Evolutionary conservation across 257 asterid species (phyloP).

Genomic region (Gentiana macrophylla): DNA sequence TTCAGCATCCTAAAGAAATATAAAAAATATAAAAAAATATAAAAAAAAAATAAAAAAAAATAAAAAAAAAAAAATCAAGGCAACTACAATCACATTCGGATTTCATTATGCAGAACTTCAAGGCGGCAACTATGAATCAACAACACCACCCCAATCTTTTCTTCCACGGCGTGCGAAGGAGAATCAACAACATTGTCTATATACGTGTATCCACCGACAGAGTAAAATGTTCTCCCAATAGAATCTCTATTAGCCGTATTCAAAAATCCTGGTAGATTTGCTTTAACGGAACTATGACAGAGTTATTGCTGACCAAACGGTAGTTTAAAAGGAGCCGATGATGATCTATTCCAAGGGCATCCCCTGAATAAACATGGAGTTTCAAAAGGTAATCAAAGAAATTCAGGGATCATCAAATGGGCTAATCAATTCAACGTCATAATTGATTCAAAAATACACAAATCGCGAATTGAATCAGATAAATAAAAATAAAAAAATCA

Average conservation of each 20-base stretch:
- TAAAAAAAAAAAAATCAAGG: too few relatives aligned
- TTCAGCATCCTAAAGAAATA: too few relatives aligned
- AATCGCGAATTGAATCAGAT: too few relatives aligned
- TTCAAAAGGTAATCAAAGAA: background rate
- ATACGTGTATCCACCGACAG: conserved; percentile 37
- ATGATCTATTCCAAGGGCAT: conserved; percentile 18
- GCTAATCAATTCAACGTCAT: background rate
- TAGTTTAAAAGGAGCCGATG: conserved; percentile 14
- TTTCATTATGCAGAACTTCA: too few relatives aligned
- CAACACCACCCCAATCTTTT: conserved; percentile 77
- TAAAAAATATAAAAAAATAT: too few relatives aligned
- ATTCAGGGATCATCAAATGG: background rate
- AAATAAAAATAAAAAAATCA: too few relatives aligned
- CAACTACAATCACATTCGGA: too few relatives aligned
- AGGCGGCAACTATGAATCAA: conserved; percentile 54
- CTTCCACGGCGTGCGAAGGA: conserved; percentile 34
- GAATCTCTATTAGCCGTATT: conserved; percentile 17
- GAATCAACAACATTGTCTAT: conserved; percentile 25
- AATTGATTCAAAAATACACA: background rate
- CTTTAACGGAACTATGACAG: conserved; percentile 7
- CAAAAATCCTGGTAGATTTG: conserved; percentile 9
- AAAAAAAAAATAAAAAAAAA: too few relatives aligned
- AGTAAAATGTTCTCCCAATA: conserved; percentile 35
- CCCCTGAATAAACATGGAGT: conserved; percentile 30
- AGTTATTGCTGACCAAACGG: conserved; percentile 7